Base-by-base conservation (phyloP, 352 stramenopile species). In the Globisporangium irregulare region DNA sequence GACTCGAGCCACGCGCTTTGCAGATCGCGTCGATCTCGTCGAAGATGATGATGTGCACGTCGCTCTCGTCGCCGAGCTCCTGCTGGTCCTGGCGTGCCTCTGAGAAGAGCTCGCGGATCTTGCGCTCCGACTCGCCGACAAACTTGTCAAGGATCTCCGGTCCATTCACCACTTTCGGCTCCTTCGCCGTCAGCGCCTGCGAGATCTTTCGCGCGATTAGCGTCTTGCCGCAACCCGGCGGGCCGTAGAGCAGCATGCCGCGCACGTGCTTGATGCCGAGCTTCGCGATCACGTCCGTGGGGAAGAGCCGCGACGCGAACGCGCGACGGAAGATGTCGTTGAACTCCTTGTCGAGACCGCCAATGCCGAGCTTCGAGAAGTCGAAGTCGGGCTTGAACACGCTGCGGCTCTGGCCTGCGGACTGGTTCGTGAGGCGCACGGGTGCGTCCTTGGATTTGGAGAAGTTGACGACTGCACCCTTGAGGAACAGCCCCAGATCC, bases 11-110 rank as follows among this genome's bases (percentile, higher is more conserved):
- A 78, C 98, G 93, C 58, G 92, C 71, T 76, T 99, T 99, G 77
- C 96, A 99, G 78, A 99, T 99, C 38, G 98, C 98, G 84, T 99
- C 98, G 79, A 99, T 99, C 79, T 99, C 98, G 81, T 99, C 98
- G 72, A 99, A 99, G 75, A 99, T 99, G 75, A 99, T 98, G 74
- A 99, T 99, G 77, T 99, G 98, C 59, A 99, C 89, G 69, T 99
- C 97, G 63, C 89, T 98, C 63, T 98, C 93, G 67, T 99, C 98
- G 59, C 97, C 97, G 24, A 98, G 73, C 59, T 98, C 89, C 59
- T 95, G 78, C 63, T 95, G 85, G 64, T 95, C 88, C 64, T 91
- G 75, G 29, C 86, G 81, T 10, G 97, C 97, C 65, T 99, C 97
- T 1, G 92, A 86, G 77, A 99, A 99, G 1, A 99, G 84, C 61